Conservation (phyloP, 2,329 filamentous ascomycete species). For the Drechslerella dactyloides region DNA sequence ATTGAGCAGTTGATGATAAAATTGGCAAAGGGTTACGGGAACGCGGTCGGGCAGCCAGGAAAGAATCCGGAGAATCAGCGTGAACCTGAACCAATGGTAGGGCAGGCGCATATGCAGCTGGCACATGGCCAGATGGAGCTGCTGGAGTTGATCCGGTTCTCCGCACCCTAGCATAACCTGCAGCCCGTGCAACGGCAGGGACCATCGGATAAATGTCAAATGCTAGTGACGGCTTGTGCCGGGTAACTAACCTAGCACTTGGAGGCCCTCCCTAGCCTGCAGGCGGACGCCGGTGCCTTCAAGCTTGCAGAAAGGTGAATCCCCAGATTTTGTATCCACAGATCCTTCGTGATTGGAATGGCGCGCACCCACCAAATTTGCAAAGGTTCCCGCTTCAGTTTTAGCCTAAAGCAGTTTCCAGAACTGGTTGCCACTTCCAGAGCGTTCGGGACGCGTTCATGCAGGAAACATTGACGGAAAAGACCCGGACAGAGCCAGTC, state of each 20-base stretch:
- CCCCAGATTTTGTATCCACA: constrained; percentile 44
- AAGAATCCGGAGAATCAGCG: constrained; percentile 9
- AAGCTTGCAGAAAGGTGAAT: constrained; percentile 15
- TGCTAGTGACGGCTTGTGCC: constrained; percentile 8
- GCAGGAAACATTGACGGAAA: too few species aligned
- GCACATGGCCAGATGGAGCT: too few species aligned
- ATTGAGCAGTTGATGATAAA: constrained; percentile 12
- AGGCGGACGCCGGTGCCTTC: not conserved
- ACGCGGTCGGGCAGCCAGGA: constrained; percentile 3
- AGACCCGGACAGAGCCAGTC: too few species aligned
- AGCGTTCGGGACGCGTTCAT: too few species aligned
- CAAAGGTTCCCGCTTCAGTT: constrained; percentile 19
- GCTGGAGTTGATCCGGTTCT: constrained; percentile 41
- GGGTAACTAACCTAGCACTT: not conserved
- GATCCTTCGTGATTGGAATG: constrained; percentile 6
- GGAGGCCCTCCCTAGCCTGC: not conserved
- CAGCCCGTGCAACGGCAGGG: constrained; percentile 22
- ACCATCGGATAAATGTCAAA: constrained; percentile 49
- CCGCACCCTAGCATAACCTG: constrained; percentile 12
- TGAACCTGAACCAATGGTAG: constrained; percentile 4
- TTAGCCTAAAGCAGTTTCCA: constrained; percentile 34
- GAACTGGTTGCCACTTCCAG: too few species aligned
- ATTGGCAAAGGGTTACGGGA: constrained; percentile 9
- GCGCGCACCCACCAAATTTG: too few species aligned
- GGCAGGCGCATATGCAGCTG: too few species aligned